Conservation (phyloP, 1,284 basidiomycete species). For the Exsudoporus floridanus region DNA sequence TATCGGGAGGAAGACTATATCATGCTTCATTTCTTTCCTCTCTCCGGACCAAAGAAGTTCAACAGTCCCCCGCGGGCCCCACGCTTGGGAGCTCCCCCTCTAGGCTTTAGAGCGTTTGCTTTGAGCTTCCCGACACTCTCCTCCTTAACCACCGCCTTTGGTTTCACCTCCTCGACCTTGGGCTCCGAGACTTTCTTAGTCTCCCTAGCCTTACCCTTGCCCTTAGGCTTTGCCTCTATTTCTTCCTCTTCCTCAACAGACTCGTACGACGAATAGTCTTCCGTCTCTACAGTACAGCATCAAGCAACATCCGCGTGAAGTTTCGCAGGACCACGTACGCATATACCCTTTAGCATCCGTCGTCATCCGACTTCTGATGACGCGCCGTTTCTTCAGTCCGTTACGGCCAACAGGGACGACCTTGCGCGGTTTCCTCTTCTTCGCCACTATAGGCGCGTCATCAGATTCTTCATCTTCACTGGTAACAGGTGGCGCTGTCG, state of each 20-base stretch:
- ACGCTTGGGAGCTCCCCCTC: conserved; percentile 25
- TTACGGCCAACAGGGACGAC: conserved; percentile 65
- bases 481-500: conserved; percentile 20
- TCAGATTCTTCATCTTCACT: conserved; percentile 34
- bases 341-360: conserved; percentile 70
- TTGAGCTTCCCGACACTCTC: conserved; percentile 18
- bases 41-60: conserved; percentile 37
- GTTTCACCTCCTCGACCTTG: conserved; percentile 26
- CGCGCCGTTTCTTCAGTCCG: conserved; percentile 67
- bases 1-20: neutral
- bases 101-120: conserved; percentile 18
- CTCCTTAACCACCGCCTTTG: conserved; percentile 14
- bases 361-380: conserved; percentile 55
- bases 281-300: conserved; percentile 48
- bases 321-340: conserved; percentile 43
- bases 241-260: conserved; percentile 64
- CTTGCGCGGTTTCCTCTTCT: conserved; percentile 57
- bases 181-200: conserved; percentile 36
- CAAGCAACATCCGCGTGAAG: neutral
- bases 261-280: conserved; percentile 79
- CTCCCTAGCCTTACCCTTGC: conserved; percentile 16
- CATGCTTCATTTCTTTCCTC: conserved; percentile 28
- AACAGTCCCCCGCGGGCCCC: conserved; percentile 23
- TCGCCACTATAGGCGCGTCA: conserved; percentile 41
- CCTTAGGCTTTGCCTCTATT: conserved; percentile 18